Conservation (phyloP, 495 filamentous ascomycete species). For the Trichoderma reesei region DNA sequence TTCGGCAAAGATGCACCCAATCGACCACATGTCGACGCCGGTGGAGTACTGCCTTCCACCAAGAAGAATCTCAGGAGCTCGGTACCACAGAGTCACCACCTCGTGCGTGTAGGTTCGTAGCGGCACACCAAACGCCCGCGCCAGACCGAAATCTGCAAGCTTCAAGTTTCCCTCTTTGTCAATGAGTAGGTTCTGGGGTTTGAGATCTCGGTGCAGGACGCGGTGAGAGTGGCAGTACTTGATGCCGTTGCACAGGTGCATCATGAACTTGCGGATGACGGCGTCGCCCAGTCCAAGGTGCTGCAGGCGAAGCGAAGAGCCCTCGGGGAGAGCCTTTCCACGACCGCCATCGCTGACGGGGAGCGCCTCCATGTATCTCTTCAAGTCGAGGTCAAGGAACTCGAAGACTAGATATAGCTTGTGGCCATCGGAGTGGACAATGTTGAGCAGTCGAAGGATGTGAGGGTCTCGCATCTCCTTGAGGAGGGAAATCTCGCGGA, state of each 20-base stretch:
- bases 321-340: constrained; percentile 80
- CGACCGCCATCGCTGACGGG: constrained; percentile 83
- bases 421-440: constrained; percentile 92
- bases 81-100: constrained; percentile 98
- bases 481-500: constrained; percentile 90
- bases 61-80: constrained; percentile 93
- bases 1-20: constrained; percentile 97
- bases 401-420: constrained; percentile 95
- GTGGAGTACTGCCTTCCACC: constrained; percentile 97
- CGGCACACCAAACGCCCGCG: constrained; percentile 91
- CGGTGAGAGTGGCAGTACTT: constrained; percentile 95
- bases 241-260: constrained; percentile 81
- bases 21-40: constrained; percentile 98
- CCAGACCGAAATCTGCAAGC: constrained; percentile 93
- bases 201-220: constrained; percentile 89
- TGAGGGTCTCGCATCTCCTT: constrained; percentile 97
- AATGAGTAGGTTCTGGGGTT: constrained; percentile 96
- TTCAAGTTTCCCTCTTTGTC: constrained; percentile 93
- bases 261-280: constrained; percentile 98
- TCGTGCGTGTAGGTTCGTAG: constrained; percentile 97
- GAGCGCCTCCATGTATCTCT: constrained; percentile 98
- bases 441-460: constrained; percentile 85
- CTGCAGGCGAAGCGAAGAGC: constrained; percentile 52
- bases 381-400: constrained; percentile 86
- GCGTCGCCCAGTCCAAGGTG: constrained; percentile 71